phyloP scores from a whole-genome alignment of 768 basidiomycete species.

The Butyriboletus loyo region DNA sequence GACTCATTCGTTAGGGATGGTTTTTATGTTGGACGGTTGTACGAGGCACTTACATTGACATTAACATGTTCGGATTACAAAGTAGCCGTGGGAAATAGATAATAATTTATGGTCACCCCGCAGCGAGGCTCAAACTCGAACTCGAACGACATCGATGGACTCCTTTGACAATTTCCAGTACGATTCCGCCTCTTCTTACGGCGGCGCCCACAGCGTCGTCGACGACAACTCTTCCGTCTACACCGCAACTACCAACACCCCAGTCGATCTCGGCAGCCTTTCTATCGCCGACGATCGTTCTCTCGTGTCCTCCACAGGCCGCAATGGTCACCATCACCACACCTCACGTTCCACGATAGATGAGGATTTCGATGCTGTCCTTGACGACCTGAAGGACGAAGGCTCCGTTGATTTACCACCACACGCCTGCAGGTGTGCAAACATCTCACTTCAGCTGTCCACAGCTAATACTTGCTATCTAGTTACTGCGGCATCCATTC shows the following conservation, averaged over 20 bases:
- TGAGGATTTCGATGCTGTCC: slow-evolving; percentile 86
- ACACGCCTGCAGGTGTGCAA: slow-evolving; percentile 89
- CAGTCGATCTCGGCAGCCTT: slow-evolving; percentile 64
- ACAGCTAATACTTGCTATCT: slow-evolving; percentile 7
- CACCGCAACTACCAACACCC: slow-evolving; percentile 61
- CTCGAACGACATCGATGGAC: slow-evolving; percentile 52
- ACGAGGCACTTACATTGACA: not conserved
- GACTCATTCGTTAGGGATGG: slow-evolving; percentile 10
- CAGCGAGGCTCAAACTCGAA: slow-evolving; percentile 4
- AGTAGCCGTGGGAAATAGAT: slow-evolving; percentile 27
- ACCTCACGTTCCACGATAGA: slow-evolving; percentile 45
- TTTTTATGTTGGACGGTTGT: slow-evolving; percentile 11
- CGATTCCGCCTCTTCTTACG: slow-evolving; percentile 79
- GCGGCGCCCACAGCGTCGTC: slow-evolving; percentile 60
- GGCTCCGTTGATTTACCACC: slow-evolving; percentile 74
- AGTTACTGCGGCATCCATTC: slow-evolving; percentile 99
- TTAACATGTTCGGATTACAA: slow-evolving; percentile 9
- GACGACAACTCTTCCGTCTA: slow-evolving; percentile 83
- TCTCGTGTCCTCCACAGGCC: slow-evolving; percentile 38
- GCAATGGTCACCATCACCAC: slow-evolving; percentile 36
- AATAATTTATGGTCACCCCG: not conserved
- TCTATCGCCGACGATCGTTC: slow-evolving; percentile 65
- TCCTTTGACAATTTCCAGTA: slow-evolving; percentile 85
- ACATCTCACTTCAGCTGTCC: not conserved
- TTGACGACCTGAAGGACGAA: slow-evolving; percentile 88